A percentile compares a stretch with the other conserved stretches of the same genome.
Evolutionary conservation across 495 filamentous ascomycete genomes (phyloP).

Genomic region (Oidiodendron maius): DNA sequence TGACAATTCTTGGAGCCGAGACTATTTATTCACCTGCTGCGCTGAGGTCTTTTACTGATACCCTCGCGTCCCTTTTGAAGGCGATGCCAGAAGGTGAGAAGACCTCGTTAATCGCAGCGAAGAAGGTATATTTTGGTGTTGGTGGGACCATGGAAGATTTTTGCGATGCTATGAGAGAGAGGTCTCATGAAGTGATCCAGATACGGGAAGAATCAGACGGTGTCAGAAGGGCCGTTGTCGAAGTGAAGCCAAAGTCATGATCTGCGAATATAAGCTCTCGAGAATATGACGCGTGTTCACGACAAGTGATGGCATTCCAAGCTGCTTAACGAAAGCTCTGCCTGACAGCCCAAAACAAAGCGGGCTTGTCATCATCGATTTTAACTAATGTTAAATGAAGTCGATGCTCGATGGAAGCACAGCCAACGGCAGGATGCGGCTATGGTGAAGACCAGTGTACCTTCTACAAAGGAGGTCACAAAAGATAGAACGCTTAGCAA

Average conservation of each 20-base stretch:
- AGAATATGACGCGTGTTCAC: too few relatives aligned
- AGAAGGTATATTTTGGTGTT: conserved; percentile 94
- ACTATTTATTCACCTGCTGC: conserved; percentile 89
- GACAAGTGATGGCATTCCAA: too few relatives aligned
- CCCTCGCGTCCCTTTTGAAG: conserved; percentile 58
- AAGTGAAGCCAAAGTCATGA: conserved; percentile 10
- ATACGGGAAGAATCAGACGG: conserved; percentile 59
- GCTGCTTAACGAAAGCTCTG: too few relatives aligned
- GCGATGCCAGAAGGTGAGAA: conserved; percentile 40
- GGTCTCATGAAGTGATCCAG: conserved; percentile 49
- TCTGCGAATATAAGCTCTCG: too few relatives aligned
- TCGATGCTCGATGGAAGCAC: too few relatives aligned
- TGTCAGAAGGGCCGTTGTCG: conserved; percentile 47
- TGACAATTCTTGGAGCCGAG: conserved; percentile 77
- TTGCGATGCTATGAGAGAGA: conserved; percentile 50
- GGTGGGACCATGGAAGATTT: conserved; percentile 92
- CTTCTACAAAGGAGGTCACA: too few relatives aligned
- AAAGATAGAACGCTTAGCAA: too few relatives aligned
- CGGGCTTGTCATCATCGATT: too few relatives aligned
- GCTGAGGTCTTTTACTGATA: conserved; percentile 65
- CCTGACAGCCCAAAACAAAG: too few relatives aligned
- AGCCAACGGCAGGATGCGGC: too few relatives aligned
- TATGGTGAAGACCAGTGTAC: too few relatives aligned
- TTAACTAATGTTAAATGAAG: too few relatives aligned
- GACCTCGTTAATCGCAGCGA: conserved; percentile 78